These are phyloP conservation scores for Pseudozyma pruni DNA, from an alignment of 1,284 basidiomycete genomes.

Conservation along the genomic window DNA sequence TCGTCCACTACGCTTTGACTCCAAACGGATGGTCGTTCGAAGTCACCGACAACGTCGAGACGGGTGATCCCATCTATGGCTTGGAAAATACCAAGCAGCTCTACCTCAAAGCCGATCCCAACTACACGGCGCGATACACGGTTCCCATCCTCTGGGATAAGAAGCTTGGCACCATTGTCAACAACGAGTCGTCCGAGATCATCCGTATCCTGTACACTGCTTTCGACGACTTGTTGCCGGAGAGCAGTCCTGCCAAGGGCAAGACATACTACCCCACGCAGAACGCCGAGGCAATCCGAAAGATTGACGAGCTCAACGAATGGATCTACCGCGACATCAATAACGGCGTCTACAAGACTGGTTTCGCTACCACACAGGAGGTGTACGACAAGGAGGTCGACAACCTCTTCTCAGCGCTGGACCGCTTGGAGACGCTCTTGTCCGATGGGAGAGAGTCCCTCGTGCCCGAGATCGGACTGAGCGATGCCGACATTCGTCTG, in stretches of 20 bases:
- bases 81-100: constrained; percentile 67
- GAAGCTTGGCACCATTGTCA: constrained; percentile 85
- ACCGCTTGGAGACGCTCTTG: constrained; percentile 81
- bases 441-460: constrained; percentile 80
- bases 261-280: constrained; percentile 73
- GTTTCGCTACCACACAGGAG: constrained; percentile 80
- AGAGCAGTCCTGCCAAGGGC: constrained; percentile 26
- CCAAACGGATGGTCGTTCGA: constrained; percentile 85
- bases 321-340: constrained; percentile 74
- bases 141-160: constrained; percentile 89
- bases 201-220: constrained; percentile 84
- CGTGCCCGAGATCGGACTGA: constrained; percentile 77
- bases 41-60: constrained; percentile 21
- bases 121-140: constrained; percentile 52
- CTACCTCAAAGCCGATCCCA: constrained; percentile 79
- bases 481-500: constrained; percentile 87
- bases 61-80: constrained; percentile 67
- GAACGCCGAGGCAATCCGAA: constrained; percentile 11
- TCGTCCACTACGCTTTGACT: constrained; percentile 85
- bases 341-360: constrained; percentile 77
- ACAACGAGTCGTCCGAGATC: constrained; percentile 73
- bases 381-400: constrained; percentile 82
- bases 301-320: constrained; percentile 84
- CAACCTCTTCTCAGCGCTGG: constrained; percentile 76
- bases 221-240: constrained; percentile 54